Evolutionary conservation across 305 asterid genomes (phyloP).

Genomic region (Solanum hybrid): DNA sequence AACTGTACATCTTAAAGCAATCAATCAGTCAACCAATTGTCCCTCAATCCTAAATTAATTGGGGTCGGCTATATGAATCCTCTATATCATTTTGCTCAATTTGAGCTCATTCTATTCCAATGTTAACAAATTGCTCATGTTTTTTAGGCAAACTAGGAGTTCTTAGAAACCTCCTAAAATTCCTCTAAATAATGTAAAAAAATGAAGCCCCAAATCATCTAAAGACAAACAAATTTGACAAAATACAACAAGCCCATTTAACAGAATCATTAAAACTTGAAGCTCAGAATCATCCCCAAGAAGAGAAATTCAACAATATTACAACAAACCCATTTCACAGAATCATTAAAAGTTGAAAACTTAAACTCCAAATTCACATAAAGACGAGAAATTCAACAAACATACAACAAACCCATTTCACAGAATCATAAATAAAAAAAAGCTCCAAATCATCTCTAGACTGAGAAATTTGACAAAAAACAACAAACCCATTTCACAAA

Average conservation of each 20-base stretch:
- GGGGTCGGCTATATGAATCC: not conserved
- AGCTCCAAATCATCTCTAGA: not conserved
- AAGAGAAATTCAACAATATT: not conserved
- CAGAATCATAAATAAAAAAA: not conserved
- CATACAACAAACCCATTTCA: not conserved
- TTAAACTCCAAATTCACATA: not conserved
- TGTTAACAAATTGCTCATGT: not conserved
- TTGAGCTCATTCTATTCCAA: not conserved
- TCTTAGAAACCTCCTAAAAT: not conserved
- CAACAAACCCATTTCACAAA: not conserved
- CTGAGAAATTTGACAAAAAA: not conserved
- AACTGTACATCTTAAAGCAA: not conserved
- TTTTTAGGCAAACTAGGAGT: not conserved
- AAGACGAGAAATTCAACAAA: not conserved
- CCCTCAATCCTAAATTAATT: not conserved
- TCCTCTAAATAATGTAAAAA: not conserved
- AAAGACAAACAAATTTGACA: not conserved
- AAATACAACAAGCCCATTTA: not conserved
- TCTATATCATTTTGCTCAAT: not conserved
- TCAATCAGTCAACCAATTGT: not conserved
- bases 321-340: not conserved
- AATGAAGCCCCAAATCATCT: not conserved
- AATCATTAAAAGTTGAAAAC: not conserved
- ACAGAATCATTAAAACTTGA: not conserved
- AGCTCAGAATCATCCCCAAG: not conserved